phyloP scores from a whole-genome alignment of 805 yeast species.

The Metschnikowia similis region DNA sequence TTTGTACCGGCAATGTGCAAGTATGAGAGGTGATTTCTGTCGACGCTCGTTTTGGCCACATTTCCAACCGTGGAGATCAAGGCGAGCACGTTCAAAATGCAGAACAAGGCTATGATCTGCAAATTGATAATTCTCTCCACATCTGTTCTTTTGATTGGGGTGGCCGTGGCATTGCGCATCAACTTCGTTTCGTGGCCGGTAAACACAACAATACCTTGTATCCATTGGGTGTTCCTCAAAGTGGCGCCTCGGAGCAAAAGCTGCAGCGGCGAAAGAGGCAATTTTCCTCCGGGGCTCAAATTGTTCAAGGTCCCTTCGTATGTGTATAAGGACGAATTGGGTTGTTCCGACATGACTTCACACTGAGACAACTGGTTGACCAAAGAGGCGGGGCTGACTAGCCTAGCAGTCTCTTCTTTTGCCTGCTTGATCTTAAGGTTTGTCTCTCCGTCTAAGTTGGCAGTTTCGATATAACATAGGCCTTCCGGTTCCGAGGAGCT shows the following conservation, averaged over 20 bases:
- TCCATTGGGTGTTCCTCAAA: constrained; percentile 90
- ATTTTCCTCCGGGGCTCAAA: constrained; percentile 40
- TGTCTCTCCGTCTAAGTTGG: constrained; percentile 97
- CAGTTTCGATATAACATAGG: constrained; percentile 93
- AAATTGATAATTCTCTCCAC: constrained; percentile 92
- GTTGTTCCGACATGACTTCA: constrained; percentile 75
- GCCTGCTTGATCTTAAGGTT: constrained; percentile 94
- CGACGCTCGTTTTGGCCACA: constrained; percentile 62
- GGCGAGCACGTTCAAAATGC: constrained; percentile 69
- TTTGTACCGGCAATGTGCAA: constrained; percentile 65
- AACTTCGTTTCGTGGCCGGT: constrained; percentile 98
- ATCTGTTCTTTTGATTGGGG: constrained; percentile 95
- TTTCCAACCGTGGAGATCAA: constrained; percentile 85
- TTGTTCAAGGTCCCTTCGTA: constrained; percentile 82
- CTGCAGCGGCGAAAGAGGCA: constrained; percentile 87
- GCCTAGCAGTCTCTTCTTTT: constrained; percentile 64
- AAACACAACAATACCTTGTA: constrained; percentile 87
- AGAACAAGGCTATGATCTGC: constrained; percentile 85
- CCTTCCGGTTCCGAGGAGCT: constrained; percentile 98
- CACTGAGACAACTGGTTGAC: constrained; percentile 28
- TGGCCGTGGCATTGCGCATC: constrained; percentile 98
- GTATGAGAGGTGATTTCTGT: constrained; percentile 54
- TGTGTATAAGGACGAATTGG: constrained; percentile 90
- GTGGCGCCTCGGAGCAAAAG: constrained; percentile 93
- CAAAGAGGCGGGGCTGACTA: constrained; percentile 62